These are phyloP conservation scores for Oryza officinalis DNA, from an alignment of 176 grass and related monocot genomes.

Conservation along the genomic window DNA sequence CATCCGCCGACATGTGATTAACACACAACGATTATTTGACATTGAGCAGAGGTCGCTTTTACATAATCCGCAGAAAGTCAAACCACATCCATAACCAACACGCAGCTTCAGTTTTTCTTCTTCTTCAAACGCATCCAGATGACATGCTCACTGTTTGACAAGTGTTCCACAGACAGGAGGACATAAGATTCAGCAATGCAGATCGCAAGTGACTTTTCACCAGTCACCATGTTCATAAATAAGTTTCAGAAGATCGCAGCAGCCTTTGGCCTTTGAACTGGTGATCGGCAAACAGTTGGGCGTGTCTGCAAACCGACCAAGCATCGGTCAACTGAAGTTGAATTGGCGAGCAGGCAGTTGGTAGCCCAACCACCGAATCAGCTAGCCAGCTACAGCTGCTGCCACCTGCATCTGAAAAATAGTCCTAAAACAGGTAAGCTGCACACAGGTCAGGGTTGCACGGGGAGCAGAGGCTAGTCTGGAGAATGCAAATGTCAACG, in stretches of 20 bases:
- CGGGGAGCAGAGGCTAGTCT: background rate
- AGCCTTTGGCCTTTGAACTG: background rate
- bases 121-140: background rate
- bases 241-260: background rate
- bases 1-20: conserved; percentile 1
- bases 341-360: background rate
- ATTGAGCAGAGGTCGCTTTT: background rate
- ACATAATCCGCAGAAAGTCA: background rate
- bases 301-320: background rate
- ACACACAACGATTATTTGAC: background rate
- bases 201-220: background rate
- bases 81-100: conserved; percentile 30
- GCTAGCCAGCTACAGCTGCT: background rate
- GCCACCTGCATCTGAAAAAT: background rate
- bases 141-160: background rate
- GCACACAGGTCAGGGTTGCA: background rate
- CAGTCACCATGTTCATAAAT: background rate
- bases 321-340: background rate
- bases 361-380: background rate
- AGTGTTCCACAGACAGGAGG: background rate
- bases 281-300: background rate
- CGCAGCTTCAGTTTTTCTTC: background rate
- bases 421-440: background rate
- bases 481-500: conserved; percentile 3
- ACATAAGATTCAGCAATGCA: background rate